These are phyloP conservation scores for Orbilia brochopaga DNA, from an alignment of 2,329 filamentous ascomycete genomes.

Conservation along the genomic window DNA sequence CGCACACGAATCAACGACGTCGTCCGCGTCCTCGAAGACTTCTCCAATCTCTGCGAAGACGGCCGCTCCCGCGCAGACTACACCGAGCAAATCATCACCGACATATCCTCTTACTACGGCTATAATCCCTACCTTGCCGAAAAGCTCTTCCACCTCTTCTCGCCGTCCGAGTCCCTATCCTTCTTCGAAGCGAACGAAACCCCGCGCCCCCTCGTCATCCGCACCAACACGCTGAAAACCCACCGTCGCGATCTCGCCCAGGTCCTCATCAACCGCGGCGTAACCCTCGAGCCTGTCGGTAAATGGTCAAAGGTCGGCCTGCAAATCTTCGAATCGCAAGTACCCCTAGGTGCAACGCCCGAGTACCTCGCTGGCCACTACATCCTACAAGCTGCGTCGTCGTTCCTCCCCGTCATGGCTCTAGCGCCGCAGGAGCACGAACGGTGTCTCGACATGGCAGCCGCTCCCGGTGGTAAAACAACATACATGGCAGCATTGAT, in stretches of 20 bases:
- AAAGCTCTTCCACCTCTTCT: constrained; percentile 92
- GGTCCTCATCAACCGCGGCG: constrained; percentile 91
- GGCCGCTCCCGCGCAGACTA: constrained; percentile 87
- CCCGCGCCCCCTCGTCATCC: constrained; percentile 88
- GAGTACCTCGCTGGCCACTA: constrained; percentile 98
- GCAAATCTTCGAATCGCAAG: constrained; percentile 89
- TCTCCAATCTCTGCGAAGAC: constrained; percentile 78
- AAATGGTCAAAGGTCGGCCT: constrained; percentile 99
- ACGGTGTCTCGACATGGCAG: constrained; percentile 90
- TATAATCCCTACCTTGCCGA: constrained; percentile 94
- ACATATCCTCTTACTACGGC: constrained; percentile 95
- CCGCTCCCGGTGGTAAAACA: constrained; percentile 93
- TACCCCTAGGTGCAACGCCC: constrained; percentile 89
- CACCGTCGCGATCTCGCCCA: constrained; percentile 82
- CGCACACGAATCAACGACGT: constrained; percentile 90
- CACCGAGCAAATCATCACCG: constrained; percentile 80
- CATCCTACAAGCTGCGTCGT: constrained; percentile 94
- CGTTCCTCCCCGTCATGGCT: constrained; percentile 97
- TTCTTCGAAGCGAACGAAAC: constrained; percentile 99
- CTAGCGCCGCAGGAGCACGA: constrained; percentile 92
- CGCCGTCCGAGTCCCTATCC: constrained; percentile 89
- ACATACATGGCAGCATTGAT: constrained; percentile 96
- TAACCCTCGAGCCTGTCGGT: constrained; percentile 92
- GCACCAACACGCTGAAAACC: constrained; percentile 90
- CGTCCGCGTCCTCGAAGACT: constrained; percentile 87